Evolutionary conservation across 208 protist genomes (phyloP).

Genomic region (Angomonas deanei): DNA sequence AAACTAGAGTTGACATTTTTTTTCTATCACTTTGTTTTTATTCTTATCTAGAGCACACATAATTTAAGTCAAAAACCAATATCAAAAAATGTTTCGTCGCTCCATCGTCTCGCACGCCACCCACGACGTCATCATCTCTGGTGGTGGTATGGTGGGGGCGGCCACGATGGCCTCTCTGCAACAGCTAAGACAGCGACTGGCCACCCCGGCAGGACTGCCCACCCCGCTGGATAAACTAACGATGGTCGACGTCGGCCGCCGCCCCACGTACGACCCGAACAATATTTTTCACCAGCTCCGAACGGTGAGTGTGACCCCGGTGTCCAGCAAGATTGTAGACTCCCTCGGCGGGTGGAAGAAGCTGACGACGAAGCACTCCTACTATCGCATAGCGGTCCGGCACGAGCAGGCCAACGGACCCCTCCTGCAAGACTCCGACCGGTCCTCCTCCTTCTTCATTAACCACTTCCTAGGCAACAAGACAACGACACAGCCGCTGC

Average conservation of each 20-base stretch:
- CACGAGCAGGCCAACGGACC: conserved; percentile 80
- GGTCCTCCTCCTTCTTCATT: conserved; percentile 58
- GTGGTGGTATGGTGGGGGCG: conserved; percentile 70
- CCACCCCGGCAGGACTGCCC: neutral
- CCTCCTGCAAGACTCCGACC: conserved; percentile 20
- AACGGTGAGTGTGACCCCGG: conserved; percentile 76
- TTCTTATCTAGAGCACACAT: too few relatives aligned
- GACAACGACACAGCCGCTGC: conserved; percentile 44
- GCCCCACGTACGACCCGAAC: conserved; percentile 40
- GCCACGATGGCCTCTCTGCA: conserved; percentile 70
- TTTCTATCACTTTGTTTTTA: conserved; percentile 2
- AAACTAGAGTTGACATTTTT: neutral
- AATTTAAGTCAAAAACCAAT: too few relatives aligned
- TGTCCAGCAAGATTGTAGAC: conserved; percentile 77
- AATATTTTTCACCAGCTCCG: conserved; percentile 72
- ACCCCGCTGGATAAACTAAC: conserved; percentile 43
- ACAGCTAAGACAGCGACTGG: conserved; percentile 33
- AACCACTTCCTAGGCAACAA: conserved; percentile 26
- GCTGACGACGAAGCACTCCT: conserved; percentile 76
- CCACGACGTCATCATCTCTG: conserved; percentile 65
- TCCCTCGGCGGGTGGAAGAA: conserved; percentile 61
- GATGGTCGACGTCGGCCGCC: conserved; percentile 47
- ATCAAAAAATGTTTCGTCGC: neutral
- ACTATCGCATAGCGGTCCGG: conserved; percentile 82
- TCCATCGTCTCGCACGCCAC: neutral